Evolutionary conservation across 169 alveolate species (phyloP), one percentile per base, ranked within the genome.

Genomic region (Neospora caninum): DNA sequence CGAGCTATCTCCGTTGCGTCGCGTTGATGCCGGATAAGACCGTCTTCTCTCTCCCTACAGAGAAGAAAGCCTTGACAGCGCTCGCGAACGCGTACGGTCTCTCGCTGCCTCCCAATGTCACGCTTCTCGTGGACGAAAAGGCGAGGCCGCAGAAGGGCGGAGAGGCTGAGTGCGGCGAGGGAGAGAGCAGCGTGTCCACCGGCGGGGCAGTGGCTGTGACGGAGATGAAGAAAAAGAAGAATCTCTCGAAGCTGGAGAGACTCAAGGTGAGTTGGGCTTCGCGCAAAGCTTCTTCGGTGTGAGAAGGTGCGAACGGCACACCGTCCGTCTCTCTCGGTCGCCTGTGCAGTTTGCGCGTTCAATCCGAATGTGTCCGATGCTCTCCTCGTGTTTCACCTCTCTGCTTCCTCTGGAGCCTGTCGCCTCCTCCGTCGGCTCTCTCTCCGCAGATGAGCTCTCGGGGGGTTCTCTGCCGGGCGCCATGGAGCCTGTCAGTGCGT

Each of bases 191-290:
- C 58, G 64, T 27, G 31, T 91, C 67, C 70, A 67, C 67, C 84
- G 91, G 58, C 80, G 94, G 88, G 78, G 91, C 42, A 49, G 87
- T 42, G 25, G 69, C 58, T n/a, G 87, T 38, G 49, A 38, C 94
- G 92, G 91, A 36, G 94, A 92, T 41, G n/a, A 92, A 58, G 64
- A 80, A 92, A 41, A 92, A 78, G 67, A 83, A 91, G 53, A 94
- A 94, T 41, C 38, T 91, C 91, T 58, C 94, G 36, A 94, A 94
- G n/a, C 34, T 94, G 64, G 95, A 92, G 45, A 41, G 93, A n/a
- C 80, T 94, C 34, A 94, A 94, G 53, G 94, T 92, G 64, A 20
- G 94, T 18, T n/a, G n/a, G n/a, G n/a, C n/a, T n/a, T n/a, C n/a
- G n/a, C n/a, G n/a, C n/a, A n/a, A n/a, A n/a, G n/a, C n/a, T n/a